Evolutionary conservation across 768 basidiomycete species (phyloP), one percentile per base, ranked within the genome.

Genomic region (Termitomyces sp.): DNA sequence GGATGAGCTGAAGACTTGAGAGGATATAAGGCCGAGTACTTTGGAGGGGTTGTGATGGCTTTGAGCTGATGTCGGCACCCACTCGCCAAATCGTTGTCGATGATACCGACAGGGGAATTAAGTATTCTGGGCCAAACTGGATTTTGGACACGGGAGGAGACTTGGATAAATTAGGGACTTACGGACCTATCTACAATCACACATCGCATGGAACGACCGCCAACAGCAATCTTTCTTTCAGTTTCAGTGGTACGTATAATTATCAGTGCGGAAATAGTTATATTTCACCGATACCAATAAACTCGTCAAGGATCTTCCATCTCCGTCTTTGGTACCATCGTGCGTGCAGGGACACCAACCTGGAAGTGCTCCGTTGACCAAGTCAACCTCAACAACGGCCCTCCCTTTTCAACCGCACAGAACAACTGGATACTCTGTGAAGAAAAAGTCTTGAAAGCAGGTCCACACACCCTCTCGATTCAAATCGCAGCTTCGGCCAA

Each of bases 121-220:
- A 58, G 6, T 75, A 74, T 50, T 61, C 53, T 8, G 64, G 69
- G 1, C 37, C 34, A 29, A 46, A 59, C 0, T 74, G 74, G 74
- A 67, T 66, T 52, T 29, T 29, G 13, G 66, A 68, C 13, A 37
- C 51, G 9, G 67, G 68, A 13, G 65, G 59, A 16, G 65, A 59
- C 24, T 64, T 65, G 27, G 69, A 72, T 46, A 43, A 32, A 0
- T 18, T 63, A 20, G 74, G 72, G 0, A 69, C 65, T 18, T 72
- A 58, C 56, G 72, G 74, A 1, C 65, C 69, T 4, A 54, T 71
- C 1, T 74, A 71, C 43, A 65, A 65, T 41, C 63, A 63, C 29
- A 72, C 72, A 6, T 52, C 69, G 43, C 71, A 73, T 57, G 69
- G 64, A n/a, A 72, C 68, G 14, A 65, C 59, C 5, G 22, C 43